phyloP scores from a whole-genome alignment of 2,329 filamentous ascomycete genomes.

The Venturia carpophila region DNA sequence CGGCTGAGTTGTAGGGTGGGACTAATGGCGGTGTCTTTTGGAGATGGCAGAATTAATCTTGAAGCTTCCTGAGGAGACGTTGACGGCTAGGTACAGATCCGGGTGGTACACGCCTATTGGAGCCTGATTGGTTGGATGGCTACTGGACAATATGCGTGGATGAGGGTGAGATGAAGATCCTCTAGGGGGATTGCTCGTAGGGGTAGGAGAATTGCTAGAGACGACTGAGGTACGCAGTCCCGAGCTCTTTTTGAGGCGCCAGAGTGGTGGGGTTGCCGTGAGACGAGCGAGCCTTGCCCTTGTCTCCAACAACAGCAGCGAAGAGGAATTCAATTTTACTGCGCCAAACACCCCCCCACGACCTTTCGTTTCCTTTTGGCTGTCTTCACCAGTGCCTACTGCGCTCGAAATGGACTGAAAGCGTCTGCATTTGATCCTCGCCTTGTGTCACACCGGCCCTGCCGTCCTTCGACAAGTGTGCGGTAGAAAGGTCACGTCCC shows the following conservation, averaged over 20 bases:
- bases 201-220: background rate
- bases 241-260: background rate
- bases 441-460: background rate
- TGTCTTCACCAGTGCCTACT: background rate
- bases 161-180: background rate
- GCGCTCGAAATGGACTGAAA: background rate
- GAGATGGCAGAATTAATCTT: slow-evolving; percentile 5
- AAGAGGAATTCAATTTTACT: background rate
- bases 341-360: background rate
- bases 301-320: too few relatives aligned
- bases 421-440: background rate
- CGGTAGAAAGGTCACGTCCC: background rate
- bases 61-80: background rate
- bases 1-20: background rate
- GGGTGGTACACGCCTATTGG: background rate
- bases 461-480: background rate
- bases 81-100: background rate
- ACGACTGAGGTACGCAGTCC: background rate
- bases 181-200: too few relatives aligned
- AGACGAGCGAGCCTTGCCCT: background rate
- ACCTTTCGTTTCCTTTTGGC: background rate
- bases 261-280: background rate
- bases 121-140: background rate
- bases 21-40: background rate
- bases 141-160: background rate